Evolutionary conservation across 2,329 filamentous ascomycete genomes (phyloP), one percentile per base, ranked within the genome.

Genomic region (Hypoxylon sp.): DNA sequence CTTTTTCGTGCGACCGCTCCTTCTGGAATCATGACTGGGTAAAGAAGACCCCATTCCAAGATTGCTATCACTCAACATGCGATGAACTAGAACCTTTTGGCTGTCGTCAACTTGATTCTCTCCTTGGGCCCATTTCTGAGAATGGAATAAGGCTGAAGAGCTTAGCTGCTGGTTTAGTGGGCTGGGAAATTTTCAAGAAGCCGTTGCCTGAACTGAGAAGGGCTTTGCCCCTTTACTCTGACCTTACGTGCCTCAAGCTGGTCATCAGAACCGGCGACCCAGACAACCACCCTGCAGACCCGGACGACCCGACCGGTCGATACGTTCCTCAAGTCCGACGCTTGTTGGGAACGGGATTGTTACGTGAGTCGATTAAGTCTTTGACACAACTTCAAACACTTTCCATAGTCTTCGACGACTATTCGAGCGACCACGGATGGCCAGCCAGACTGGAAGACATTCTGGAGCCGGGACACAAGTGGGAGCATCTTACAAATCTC

Each of bases 141-240:
- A 37, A 48, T 3, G 44, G 51, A 6, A 58, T 57, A 40, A 45
- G 40, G 11, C 25, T 66, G 29, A 55, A 40, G 15, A 57, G 25
- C 6, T 47, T 68, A 12, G 51, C 48, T 4, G 63, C 58, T 2
- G 61, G 58, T 9, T 16, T 21, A 1, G 30, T 67, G 13, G 57
- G 57, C 35, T 68, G 65, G 64, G 23, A 43, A 25, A 66, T 65
- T 40, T 67, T 67, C 37, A 40, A 61, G 19, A 46, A 43, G 8
- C 62, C 65, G 13, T 53, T 61, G 9, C 42, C 54, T 12, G 57
- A 57, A 31, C 44, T 57, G 4, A 26, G 40, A 35, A 23, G 15
- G 5, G 13, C 48, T 5, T 9, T 50, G 5, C 23, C 34, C 8
- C 29, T 27, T 4, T 43, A 16, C 34, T 25, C 44, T 9, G 26